phyloP scores from a whole-genome alignment of 148 eudicot species.

The Bassia scoparia region DNA sequence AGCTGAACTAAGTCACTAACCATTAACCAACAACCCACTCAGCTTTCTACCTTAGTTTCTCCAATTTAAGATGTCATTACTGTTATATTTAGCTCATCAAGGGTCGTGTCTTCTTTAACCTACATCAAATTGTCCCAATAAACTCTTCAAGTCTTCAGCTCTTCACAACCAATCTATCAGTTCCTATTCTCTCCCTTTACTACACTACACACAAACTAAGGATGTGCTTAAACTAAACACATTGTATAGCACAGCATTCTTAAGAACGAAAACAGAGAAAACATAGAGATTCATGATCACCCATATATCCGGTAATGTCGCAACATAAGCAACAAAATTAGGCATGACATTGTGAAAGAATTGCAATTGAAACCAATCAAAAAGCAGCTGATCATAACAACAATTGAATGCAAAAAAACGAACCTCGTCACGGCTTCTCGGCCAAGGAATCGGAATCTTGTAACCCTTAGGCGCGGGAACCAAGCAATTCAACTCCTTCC shows the following conservation, averaged over 20 bases:
- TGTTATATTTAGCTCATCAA: too few species aligned
- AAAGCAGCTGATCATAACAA: background rate
- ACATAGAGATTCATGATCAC: too few species aligned
- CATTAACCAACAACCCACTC: too few species aligned
- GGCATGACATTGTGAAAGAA: too few species aligned
- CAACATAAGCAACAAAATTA: too few species aligned
- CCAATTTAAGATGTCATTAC: too few species aligned
- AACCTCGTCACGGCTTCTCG: constrained; percentile 88
- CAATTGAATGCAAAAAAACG: background rate
- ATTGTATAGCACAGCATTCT: background rate
- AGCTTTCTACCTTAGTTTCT: too few species aligned
- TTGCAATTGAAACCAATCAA: background rate
- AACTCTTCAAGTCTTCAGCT: too few species aligned
- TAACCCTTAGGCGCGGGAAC: constrained; percentile 75
- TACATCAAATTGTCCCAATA: too few species aligned
- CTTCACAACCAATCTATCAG: background rate
- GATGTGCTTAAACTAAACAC: background rate
- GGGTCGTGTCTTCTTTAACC: too few species aligned
- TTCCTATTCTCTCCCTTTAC: background rate
- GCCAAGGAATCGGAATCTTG: constrained; percentile 75
- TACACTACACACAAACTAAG: background rate
- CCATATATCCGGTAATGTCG: too few species aligned
- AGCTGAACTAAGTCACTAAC: too few species aligned
- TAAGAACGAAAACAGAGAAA: background rate
- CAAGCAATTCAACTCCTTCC: constrained; percentile 62